Evolutionary conservation across 2,329 filamentous ascomycete species (phyloP).

Genomic region (Sclerotinia borealis): DNA sequence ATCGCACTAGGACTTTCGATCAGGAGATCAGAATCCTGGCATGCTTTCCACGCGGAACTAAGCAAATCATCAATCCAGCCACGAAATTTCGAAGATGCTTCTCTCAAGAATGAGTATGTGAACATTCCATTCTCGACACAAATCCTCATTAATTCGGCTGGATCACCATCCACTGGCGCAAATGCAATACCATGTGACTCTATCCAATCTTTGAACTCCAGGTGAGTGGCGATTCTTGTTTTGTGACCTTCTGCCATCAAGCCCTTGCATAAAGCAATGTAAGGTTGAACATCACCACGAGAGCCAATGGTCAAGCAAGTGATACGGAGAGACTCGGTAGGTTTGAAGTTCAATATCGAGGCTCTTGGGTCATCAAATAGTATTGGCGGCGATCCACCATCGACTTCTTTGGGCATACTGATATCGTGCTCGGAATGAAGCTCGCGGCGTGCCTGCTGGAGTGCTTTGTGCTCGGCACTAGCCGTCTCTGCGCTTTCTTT

Average conservation of each 20-base stretch:
- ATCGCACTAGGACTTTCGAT: constrained; percentile 96
- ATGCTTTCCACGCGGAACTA: constrained; percentile 73
- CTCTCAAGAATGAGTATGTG: constrained; percentile 81
- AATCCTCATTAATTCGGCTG: constrained; percentile 87
- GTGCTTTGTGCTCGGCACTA: constrained; percentile 71
- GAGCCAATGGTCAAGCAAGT: constrained; percentile 96
- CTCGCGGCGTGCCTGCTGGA: constrained; percentile 65
- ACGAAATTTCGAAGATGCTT: constrained; percentile 82
- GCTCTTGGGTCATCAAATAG: constrained; percentile 84
- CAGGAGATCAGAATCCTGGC: constrained; percentile 79
- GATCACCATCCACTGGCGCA: constrained; percentile 79
- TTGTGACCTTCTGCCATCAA: constrained; percentile 82
- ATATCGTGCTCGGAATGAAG: constrained; percentile 47
- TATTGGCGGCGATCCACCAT: constrained; percentile 63
- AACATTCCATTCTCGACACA: constrained; percentile 98
- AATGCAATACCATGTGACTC: constrained; percentile 93
- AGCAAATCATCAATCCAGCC: constrained; percentile 93
- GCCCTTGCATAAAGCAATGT: constrained; percentile 92
- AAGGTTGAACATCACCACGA: constrained; percentile 92
- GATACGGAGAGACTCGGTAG: constrained; percentile 68
- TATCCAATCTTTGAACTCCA: constrained; percentile 84
- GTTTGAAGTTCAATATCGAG: constrained; percentile 88
- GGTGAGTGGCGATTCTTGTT: constrained; percentile 83
- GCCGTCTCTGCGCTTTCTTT: constrained; percentile 67
- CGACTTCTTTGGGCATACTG: constrained; percentile 41